Evolutionary conservation across 2,329 filamentous ascomycete species (phyloP), one percentile per base, ranked within the genome.

Genomic region (Dactylellina sp.): DNA sequence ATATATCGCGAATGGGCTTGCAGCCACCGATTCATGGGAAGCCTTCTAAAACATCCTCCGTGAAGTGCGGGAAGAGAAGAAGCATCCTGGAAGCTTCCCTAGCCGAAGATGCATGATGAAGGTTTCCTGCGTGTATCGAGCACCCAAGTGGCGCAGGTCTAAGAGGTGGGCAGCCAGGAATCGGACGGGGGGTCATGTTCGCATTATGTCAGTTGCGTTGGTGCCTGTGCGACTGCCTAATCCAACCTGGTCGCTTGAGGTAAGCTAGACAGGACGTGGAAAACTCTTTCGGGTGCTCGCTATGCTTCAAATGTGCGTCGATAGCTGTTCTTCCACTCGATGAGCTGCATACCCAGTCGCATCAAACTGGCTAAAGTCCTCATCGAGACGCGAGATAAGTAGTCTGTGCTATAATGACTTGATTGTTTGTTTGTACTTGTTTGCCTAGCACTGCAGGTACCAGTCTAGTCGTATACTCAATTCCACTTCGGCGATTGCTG

Each of bases 181-280:
- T 55, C 16, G 24, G 68, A 64, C 68, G 18, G 20, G 68, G 68
- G 16, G 64, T 18, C 3, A 32, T 14, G n/a, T 24, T 72, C 68
- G 68, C 60, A 72, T 72, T 72, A 72, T 72, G 68, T 72, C 68
- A 72, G 52, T 72, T 57, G 47, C 52, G 66, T 63, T 64, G 66
- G 60, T 72, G 68, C 68, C 68, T 72, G 68, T 72, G 47, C 68
- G 68, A 72, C 68, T 72, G 68, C 68, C 68, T 72, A 72, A 72
- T 64, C 52, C 24, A 72, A 71, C 57, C 57, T 42, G 57, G 57
- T 46, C 59, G 56, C 37, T 61, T 44, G 40, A n/a, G 37, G 40
- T 32, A 18, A 63, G 46, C 47, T 32, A 42, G 32, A 25, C 46
- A 49, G 44, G 49, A 42, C 62, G 53, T 44, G 24, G 53, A 68